Percentiles rank a stretch among this genome's conserved stretches.
Evolutionary conservation across 1,139 yeast genomes (phyloP).

Genomic region (Pichia sp.): DNA sequence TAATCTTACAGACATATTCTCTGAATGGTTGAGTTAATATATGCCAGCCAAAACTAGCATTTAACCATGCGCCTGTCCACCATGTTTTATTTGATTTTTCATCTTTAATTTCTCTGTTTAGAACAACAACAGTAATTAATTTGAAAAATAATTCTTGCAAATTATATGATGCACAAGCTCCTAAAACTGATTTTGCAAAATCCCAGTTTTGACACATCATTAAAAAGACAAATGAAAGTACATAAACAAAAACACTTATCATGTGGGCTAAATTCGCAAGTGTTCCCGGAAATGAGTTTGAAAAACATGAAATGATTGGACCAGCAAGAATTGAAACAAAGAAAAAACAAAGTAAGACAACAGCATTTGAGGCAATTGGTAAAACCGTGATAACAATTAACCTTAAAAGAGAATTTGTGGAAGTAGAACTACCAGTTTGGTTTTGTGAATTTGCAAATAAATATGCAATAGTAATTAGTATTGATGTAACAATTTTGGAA

Average conservation of each 20-base stretch:
- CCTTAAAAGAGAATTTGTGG: constrained; percentile 36
- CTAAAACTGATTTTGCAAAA: constrained; percentile 42
- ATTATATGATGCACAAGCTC: constrained; percentile 36
- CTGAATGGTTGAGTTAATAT: constrained; percentile 48
- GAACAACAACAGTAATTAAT: constrained; percentile 33
- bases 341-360: constrained; percentile 35
- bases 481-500: constrained; percentile 30
- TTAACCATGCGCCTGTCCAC: constrained; percentile 67
- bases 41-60: constrained; percentile 46
- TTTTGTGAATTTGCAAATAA: constrained; percentile 42
- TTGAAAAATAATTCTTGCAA: constrained; percentile 43
- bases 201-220: constrained; percentile 52
- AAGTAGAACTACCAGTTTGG: constrained; percentile 28
- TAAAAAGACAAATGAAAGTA: constrained; percentile 42
- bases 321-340: constrained; percentile 40
- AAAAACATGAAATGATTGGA: constrained; percentile 36
- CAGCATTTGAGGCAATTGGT: constrained; percentile 43
- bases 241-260: constrained; percentile 38
- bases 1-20: constrained; percentile 47
- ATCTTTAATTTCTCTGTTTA: constrained; percentile 46
- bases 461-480: constrained; percentile 35
- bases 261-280: constrained; percentile 41
- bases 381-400: constrained; percentile 37
- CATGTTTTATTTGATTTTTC: constrained; percentile 50
- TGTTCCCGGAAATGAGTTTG: constrained; percentile 37